Base-by-base conservation (phyloP, 2,329 filamentous ascomycete species). In the Sporothrix inflata region DNA sequence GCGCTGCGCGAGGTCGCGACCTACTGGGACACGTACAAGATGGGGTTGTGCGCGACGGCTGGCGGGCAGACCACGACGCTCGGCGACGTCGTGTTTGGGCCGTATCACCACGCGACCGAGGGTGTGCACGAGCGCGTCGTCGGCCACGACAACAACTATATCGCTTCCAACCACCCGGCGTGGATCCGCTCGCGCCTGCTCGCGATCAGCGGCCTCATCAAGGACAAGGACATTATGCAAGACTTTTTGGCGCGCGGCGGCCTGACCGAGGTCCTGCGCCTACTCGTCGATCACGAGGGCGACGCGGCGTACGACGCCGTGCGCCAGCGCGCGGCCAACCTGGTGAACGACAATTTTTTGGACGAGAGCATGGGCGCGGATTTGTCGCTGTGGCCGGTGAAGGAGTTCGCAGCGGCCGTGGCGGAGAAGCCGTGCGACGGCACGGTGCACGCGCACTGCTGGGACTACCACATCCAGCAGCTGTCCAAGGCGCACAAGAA, bases 261-360 rank as follows among this genome's bases (percentile, higher is more conserved):
- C 24, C 88, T 91, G 84, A 79, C 80, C 34, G 82, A 84, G 42
- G 80, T 90, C 7, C 82, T 90, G 16, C 83, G 85, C 57, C 83
- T 89, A 7, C 83, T 91, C 21, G 74, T 75, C 14, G 65, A 66
- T 47, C 76, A 81, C 9, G 80, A 84, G 30, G 83, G 81, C n/a
- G 84, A 81, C 24, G 79, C 81, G 4, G 82, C 83, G 34, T 88
- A 88, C 82, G 84, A 84, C 16, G 77, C 80, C 1, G 84, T 86
- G 6, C 84, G 86, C 77, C 84, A 83, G 72, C 88, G 86, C 76
- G 85, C 87, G 30, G 88, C 86, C 1, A 83, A 88, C 73, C 82
- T 91, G 71, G 84, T 91, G 38, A 83, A 87, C 45, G 90, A 92
- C 77, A 89, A 85, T 73, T 92, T 92, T 77, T 81, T 92, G n/a